phyloP scores from a whole-genome alignment of 805 yeast genomes.

The Cyberlindnera mrakii region DNA sequence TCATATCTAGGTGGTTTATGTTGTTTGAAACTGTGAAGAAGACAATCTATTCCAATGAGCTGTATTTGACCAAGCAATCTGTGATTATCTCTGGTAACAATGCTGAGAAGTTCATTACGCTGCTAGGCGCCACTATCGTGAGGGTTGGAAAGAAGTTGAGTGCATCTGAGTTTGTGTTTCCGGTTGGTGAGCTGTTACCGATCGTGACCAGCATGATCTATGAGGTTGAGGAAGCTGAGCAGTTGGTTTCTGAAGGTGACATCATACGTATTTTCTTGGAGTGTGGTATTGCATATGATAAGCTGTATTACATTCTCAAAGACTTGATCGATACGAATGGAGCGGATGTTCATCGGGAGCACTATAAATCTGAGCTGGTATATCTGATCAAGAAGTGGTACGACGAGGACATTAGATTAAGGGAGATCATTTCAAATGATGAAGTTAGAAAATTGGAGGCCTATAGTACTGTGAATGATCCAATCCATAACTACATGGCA shows the following conservation, averaged over 20 bases:
- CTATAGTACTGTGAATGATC: slow-evolving; percentile 51
- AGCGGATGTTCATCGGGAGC: slow-evolving; percentile 39
- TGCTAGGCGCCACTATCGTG: slow-evolving; percentile 23
- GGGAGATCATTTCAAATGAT: slow-evolving; percentile 37
- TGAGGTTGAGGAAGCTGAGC: slow-evolving; percentile 34
- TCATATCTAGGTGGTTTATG: slow-evolving; percentile 73
- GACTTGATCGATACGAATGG: slow-evolving; percentile 58
- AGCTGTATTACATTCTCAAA: slow-evolving; percentile 56
- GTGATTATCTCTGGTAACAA: slow-evolving; percentile 4
- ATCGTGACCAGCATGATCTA: slow-evolving; percentile 48
- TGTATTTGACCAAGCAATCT: neutral
- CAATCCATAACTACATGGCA: slow-evolving; percentile 42
- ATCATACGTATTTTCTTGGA: slow-evolving; percentile 57
- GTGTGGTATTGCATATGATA: slow-evolving; percentile 59
- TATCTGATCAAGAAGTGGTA: slow-evolving; percentile 66
- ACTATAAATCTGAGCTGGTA: slow-evolving; percentile 52
- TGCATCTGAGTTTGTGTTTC: slow-evolving; percentile 73
- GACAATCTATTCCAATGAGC: slow-evolving; percentile 6
- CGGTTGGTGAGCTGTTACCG: slow-evolving; percentile 64
- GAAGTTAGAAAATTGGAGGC: slow-evolving; percentile 30
- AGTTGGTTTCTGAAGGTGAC: slow-evolving; percentile 34
- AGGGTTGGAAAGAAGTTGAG: slow-evolving; percentile 58
- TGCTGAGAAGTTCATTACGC: slow-evolving; percentile 13
- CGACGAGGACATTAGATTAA: slow-evolving; percentile 52
- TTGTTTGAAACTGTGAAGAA: slow-evolving; percentile 39